Conservation (phyloP, 441 rosid species). For the Kokia cookei region DNA sequence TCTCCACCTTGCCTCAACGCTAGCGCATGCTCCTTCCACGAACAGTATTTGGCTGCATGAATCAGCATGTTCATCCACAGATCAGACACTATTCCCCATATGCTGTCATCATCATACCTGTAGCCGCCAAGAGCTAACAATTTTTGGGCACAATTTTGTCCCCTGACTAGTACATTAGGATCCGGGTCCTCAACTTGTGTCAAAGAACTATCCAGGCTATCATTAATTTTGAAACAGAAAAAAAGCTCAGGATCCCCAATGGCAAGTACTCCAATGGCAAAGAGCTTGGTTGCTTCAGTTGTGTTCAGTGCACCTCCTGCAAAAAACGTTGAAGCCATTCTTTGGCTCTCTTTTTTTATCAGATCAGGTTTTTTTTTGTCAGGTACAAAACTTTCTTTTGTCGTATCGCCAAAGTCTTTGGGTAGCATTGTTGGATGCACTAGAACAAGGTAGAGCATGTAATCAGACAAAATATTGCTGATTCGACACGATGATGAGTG, state of each 20-base stretch:
- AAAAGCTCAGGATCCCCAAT: background rate
- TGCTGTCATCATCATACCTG: background rate
- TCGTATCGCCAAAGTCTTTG: background rate
- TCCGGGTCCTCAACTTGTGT: too few species aligned
- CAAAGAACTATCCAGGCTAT: too few species aligned
- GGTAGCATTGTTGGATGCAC: background rate
- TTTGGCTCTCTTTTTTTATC: background rate
- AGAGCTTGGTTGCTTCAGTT: background rate
- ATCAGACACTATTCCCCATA: background rate
- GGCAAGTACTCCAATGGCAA: background rate
- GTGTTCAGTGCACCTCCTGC: fast-evolving
- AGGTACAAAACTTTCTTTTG: background rate
- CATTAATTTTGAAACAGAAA: too few species aligned
- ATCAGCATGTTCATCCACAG: background rate
- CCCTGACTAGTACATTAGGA: background rate
- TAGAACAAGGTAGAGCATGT: background rate
- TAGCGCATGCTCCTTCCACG: background rate
- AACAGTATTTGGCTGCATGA: background rate
- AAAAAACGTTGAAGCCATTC: fast-evolving
- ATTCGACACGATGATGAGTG: background rate
- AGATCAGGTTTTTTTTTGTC: background rate
- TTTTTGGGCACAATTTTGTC: fast-evolving
- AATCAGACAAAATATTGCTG: background rate
- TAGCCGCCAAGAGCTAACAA: fast-evolving
- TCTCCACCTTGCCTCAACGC: background rate